A percentile compares a stretch with the other conserved stretches of the same genome.
These are phyloP conservation scores for Persicaria maculosa DNA, from an alignment of 148 eudicot species.

Conservation along the genomic window DNA sequence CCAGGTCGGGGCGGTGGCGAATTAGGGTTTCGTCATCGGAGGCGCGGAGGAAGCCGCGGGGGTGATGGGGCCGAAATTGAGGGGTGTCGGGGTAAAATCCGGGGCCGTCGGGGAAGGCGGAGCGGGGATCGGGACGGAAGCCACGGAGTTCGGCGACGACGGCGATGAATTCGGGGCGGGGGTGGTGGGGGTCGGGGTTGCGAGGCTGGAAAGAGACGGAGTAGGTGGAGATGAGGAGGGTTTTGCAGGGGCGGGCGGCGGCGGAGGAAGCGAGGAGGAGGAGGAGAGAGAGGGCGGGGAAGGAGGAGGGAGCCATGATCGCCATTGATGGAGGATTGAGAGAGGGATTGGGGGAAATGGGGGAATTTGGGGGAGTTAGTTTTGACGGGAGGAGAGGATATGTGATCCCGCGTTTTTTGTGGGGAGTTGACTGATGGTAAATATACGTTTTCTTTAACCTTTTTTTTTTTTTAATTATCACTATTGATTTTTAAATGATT, in stretches of 20 bases:
- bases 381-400: not conserved
- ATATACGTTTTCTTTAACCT: not conserved
- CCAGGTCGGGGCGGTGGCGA: slow-evolving; percentile 8
- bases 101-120: slow-evolving; percentile 6
- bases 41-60: not conserved
- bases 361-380: not conserved
- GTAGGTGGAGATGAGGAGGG: slow-evolving; percentile 42
- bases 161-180: slow-evolving; percentile 38
- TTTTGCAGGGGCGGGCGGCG: slow-evolving; percentile 48
- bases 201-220: slow-evolving; percentile 25
- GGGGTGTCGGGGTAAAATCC: slow-evolving; percentile 9
- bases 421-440: not conserved
- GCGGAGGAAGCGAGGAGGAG: slow-evolving; percentile 18
- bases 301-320: slow-evolving; percentile 5
- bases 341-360: not conserved
- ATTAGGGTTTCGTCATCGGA: slow-evolving; percentile 10
- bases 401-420: slow-evolving; percentile 4
- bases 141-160: slow-evolving; percentile 21
- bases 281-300: slow-evolving; percentile 8
- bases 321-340: slow-evolving; percentile 4
- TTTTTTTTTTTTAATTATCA: not conserved
- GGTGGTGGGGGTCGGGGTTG: slow-evolving; percentile 9
- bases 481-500: not conserved
- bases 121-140: slow-evolving; percentile 16
- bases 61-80: slow-evolving; percentile 6